phyloP scores from a whole-genome alignment of 2,329 filamentous ascomycete species.

The Trichophyton mentagrophytes region DNA sequence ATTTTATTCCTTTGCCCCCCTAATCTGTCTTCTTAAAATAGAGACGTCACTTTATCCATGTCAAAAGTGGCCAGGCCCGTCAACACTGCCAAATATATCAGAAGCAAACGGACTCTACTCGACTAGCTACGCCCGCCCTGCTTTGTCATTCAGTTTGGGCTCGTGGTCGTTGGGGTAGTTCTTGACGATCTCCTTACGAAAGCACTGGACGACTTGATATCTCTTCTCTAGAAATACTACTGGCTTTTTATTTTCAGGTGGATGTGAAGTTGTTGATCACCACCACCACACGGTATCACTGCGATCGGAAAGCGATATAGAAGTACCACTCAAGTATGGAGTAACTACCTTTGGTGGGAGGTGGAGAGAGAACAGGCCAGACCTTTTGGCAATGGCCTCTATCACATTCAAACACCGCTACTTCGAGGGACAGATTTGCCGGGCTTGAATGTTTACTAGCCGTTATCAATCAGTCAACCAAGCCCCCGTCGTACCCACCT shows the following conservation, averaged over 20 bases:
- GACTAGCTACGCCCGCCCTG: not conserved
- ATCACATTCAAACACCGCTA: conserved; percentile 3
- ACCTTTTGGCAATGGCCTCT: conserved; percentile 2
- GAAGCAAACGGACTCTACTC: not conserved
- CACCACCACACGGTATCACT: not conserved
- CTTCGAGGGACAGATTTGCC: not conserved
- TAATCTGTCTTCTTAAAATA: not conserved
- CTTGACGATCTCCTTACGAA: not conserved
- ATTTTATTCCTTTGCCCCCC: not conserved
- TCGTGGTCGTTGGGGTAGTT: not conserved
- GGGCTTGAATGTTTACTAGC: not conserved
- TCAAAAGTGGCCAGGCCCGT: no score
- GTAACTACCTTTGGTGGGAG: not conserved
- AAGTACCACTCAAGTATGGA: not conserved
- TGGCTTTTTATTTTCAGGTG: not conserved
- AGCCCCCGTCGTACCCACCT: not conserved
- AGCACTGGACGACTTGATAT: not conserved
- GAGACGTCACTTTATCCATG: not conserved
- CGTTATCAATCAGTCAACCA: no score
- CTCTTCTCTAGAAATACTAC: conserved; percentile 1
- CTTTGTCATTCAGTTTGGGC: not conserved
- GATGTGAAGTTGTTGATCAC: not conserved
- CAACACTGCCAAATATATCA: no score
- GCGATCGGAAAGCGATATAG: not conserved
- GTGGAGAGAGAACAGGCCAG: not conserved